Evolutionary conservation across 495 filamentous ascomycete species (phyloP), one percentile per base, ranked within the genome.

Genomic region (Aspergillus funiculosus): DNA sequence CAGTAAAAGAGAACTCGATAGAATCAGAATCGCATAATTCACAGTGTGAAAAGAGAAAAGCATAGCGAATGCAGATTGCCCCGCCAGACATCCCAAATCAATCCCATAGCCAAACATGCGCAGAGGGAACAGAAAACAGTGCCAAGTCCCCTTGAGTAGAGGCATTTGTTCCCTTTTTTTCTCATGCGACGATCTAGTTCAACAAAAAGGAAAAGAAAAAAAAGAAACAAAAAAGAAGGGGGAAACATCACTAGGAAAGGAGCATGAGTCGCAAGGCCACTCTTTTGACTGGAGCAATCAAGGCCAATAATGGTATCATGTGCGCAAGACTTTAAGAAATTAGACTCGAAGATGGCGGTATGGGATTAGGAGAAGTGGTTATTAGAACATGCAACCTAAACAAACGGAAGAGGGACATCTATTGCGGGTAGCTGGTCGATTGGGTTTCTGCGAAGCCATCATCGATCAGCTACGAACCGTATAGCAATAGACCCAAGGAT

Each of bases 341-440:
- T 50, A 62, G 55, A 60, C 63, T 60, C 59, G 64, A 42, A 57
- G 51, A 37, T 52, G 62, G 51, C 59, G 52, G 63, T 56, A 58
- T 54, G 56, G 62, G 63, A 64, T 63, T 67, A 60, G 58, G 55
- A 59, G 52, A 57, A 55, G 60, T 67, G 65, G 65, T 56, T 58
- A 68, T 62, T 59, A 66, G 57, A 61, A 60, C 41, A 56, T 54
- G 56, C 50, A 61, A 49, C 48, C 51, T 61, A 36, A 44, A 46
- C 19, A 54, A 43, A 56, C 42, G 45, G 52, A 19, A 43, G 40
- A 29, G 51, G 48, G 50, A 48, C 44, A 60, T 60, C 65, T 69
- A 71, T 67, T 71, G 68, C 54, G 63, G 59, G 61, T 69, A 69
- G 59, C 56, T 65, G 63, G 58, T 55, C 58, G 68, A 58, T 64